These are phyloP conservation scores for Phytophthora rubi DNA, from an alignment of 352 stramenopile species.

Conservation along the genomic window DNA sequence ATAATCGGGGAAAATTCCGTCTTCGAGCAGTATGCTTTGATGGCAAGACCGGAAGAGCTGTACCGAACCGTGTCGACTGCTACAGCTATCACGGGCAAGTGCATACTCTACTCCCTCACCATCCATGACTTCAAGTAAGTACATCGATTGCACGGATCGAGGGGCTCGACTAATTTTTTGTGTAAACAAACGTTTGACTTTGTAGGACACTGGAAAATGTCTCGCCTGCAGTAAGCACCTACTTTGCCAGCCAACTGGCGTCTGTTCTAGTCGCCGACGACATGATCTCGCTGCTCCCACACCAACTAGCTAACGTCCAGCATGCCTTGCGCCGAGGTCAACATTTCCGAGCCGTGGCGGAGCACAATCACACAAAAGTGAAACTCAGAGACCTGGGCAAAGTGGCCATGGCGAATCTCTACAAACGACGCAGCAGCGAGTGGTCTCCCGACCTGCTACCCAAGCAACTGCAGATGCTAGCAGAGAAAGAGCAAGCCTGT, in stretches of 20 bases:
- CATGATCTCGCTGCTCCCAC: slow-evolving; percentile 54
- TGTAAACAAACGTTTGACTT: background rate
- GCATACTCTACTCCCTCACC: slow-evolving; percentile 81
- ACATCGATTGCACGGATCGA: background rate
- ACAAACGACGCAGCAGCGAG: slow-evolving; percentile 64
- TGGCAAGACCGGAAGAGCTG: slow-evolving; percentile 68
- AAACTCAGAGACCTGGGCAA: slow-evolving; percentile 62
- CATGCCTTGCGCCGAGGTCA: slow-evolving; percentile 57
- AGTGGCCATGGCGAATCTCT: slow-evolving; percentile 75
- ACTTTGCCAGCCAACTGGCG: slow-evolving; percentile 81
- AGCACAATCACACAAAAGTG: slow-evolving; percentile 56
- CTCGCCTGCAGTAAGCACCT: slow-evolving; percentile 78
- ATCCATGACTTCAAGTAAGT: slow-evolving; percentile 82
- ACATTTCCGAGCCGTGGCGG: slow-evolving; percentile 63
- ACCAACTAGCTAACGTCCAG: slow-evolving; percentile 66
- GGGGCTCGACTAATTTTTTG: background rate
- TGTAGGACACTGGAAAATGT: slow-evolving; percentile 64
- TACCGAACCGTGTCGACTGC: slow-evolving; percentile 80
- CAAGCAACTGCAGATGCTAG: slow-evolving; percentile 65
- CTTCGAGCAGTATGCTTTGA: slow-evolving; percentile 87
- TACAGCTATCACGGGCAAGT: slow-evolving; percentile 73
- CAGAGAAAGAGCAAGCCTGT: slow-evolving; percentile 37
- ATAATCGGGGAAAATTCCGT: slow-evolving; percentile 75
- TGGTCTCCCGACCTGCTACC: slow-evolving; percentile 76
- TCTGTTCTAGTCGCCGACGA: slow-evolving; percentile 78